A percentile compares a stretch with the other conserved stretches of the same genome.
Conservation (phyloP, 129 eudicot genomes). For the Artemisia annua region DNA sequence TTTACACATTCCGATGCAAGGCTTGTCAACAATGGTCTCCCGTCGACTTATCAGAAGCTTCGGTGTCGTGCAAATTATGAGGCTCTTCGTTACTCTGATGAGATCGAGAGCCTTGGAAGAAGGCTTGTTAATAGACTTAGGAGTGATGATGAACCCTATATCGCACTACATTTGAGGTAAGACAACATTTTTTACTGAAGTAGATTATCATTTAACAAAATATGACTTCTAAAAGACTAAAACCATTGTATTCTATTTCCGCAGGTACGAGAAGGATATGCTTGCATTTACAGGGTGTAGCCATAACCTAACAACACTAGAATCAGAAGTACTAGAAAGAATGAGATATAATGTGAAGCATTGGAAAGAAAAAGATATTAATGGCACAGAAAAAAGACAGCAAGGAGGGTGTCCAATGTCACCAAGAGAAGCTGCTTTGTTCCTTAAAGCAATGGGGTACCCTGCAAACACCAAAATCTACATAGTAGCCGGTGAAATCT, state of each 20-base stretch:
- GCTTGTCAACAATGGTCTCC: conserved; percentile 84
- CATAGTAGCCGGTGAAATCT: conserved; percentile 90
- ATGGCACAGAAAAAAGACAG: conserved; percentile 56
- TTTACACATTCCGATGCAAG: conserved; percentile 85
- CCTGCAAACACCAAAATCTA: conserved; percentile 70
- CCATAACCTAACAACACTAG: conserved; percentile 64
- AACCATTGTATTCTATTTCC: background rate
- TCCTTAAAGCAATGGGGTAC: conserved; percentile 91
- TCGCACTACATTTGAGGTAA: conserved; percentile 90
- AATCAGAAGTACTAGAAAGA: conserved; percentile 61
- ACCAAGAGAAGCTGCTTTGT: conserved; percentile 88
- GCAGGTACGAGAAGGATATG: conserved; percentile 88
- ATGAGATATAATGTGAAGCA: conserved; percentile 81
- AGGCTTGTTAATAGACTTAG: conserved; percentile 56
- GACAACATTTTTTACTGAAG: background rate
- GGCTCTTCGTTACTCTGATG: conserved; percentile 73
- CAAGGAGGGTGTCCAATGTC: conserved; percentile 96
- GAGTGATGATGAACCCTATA: conserved; percentile 50
- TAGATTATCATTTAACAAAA: background rate
- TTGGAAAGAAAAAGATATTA: conserved; percentile 96
- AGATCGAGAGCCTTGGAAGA: conserved; percentile 67
- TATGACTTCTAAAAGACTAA: background rate
- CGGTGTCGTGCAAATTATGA: conserved; percentile 80
- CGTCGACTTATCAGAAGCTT: conserved; percentile 64
- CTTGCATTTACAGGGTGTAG: conserved; percentile 96